These are phyloP conservation scores for Diaporthe capsici DNA, from an alignment of 2,329 filamentous ascomycete species.

Conservation along the genomic window DNA sequence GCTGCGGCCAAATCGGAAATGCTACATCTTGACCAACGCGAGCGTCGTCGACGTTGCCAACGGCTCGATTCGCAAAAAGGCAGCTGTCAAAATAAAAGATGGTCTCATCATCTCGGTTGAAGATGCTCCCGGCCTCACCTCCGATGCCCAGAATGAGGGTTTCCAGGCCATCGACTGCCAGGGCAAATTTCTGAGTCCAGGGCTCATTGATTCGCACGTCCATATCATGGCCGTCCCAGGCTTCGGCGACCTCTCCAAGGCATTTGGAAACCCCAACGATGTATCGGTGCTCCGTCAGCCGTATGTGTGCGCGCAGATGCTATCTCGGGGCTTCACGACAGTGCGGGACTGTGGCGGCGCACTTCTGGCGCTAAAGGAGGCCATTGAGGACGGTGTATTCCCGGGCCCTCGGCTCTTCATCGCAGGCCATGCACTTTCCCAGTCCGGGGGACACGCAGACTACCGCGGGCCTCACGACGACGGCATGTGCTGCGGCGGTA, in stretches of 20 bases:
- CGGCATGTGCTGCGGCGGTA: constrained; percentile 61
- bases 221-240: constrained; percentile 47
- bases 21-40: constrained; percentile 45
- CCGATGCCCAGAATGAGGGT: constrained; percentile 41
- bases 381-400: constrained; percentile 63
- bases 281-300: constrained; percentile 57
- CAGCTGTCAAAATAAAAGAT: constrained; percentile 42
- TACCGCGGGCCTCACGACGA: constrained; percentile 57
- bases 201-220: constrained; percentile 45
- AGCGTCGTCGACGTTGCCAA: constrained; percentile 46
- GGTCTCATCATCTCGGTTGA: constrained; percentile 44
- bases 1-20: constrained; percentile 43
- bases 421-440: constrained; percentile 62
- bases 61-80: constrained; percentile 40
- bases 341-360: constrained; percentile 68
- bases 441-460: constrained; percentile 68
- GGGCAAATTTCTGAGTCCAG: constrained; percentile 35
- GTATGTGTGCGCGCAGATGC: constrained; percentile 61
- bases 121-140: constrained; percentile 14
- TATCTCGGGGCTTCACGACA: constrained; percentile 66
- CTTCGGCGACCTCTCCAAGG: constrained; percentile 42
- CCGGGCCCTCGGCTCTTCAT: constrained; percentile 66
- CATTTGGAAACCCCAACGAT: constrained; percentile 45
- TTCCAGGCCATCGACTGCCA: constrained; percentile 39
- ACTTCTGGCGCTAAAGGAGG: constrained; percentile 61